Evolutionary conservation across 257 asterid species (phyloP), one percentile per base, ranked within the genome.

Genomic region (Nicotiana obtusifolia): DNA sequence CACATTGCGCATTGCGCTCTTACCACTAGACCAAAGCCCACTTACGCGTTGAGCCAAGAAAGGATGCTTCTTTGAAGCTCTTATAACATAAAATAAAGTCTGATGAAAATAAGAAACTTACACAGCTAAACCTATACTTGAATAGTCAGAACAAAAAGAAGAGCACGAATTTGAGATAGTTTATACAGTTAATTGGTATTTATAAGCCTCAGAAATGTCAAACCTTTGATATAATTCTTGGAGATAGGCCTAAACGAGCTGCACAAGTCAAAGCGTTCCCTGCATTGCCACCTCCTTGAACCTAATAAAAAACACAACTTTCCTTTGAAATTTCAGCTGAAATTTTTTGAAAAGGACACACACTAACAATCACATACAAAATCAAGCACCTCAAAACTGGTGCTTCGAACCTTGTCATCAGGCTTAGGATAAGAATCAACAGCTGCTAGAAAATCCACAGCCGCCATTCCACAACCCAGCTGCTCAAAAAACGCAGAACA

Each of bases 211-310:
- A 31, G 31, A 75, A 82, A 33, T 68, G 35, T 33, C 13, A 79
- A 53, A 92, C 99, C 99, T 94, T 94, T 31, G 98, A 91, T 77
- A 95, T 94, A 65, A 95, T 87, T 80, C 97, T 89, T 24, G 99
- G 94, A 64, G 85, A 86, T 83, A 95, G 83, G 30, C 98, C 99
- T 83, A 95, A 82, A 49, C 97, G 97, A 81, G 97, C 97, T 3
- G 94, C 91, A 79, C 99, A 95, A 68, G 98, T 93, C 88, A 89
- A 86, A 35, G 98, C 96, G 86, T 95, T 95, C 84, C 97, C 97
- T 9, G 96, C 91, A 87, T 95, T 95, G 82, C 99, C 98, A 82
- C 99, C 99, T 82, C 97, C 98, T 90, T 92, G 97, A 77, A 85
- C 86, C 99, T 95, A 44, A 81, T 71, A 17, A 22, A 4, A 47